phyloP scores from a whole-genome alignment of 1,284 basidiomycete genomes.

The Neonothopanus nambi region DNA sequence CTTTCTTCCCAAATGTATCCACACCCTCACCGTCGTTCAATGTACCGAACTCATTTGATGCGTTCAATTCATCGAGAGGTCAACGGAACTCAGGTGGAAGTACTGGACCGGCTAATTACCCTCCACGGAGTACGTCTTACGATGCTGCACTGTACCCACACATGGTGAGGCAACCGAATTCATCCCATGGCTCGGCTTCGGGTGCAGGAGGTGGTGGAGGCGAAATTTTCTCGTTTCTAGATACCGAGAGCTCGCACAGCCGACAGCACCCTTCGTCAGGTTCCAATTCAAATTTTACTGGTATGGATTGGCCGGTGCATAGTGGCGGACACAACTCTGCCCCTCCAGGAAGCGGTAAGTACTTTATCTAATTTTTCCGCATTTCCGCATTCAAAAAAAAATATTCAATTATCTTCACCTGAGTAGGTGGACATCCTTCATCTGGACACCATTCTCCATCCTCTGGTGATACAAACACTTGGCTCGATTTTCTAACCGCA shows the following conservation, averaged over 20 bases:
- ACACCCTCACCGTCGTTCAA: constrained; percentile 3
- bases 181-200: constrained; percentile 1
- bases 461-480: constrained; percentile 8
- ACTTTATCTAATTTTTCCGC: no score
- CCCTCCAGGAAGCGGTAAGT: not conserved
- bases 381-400: not conserved
- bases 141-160: constrained; percentile 13
- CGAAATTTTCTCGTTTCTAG: constrained; percentile 14
- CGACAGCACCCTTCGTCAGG: constrained; percentile 1
- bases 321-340: not conserved
- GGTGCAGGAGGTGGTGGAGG: not conserved
- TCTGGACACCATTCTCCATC: not conserved
- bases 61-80: constrained; percentile 1
- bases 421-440: not conserved
- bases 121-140: constrained; percentile 8
- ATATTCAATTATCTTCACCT: not conserved
- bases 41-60: constrained; percentile 3
- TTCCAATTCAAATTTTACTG: not conserved
- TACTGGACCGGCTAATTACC: constrained; percentile 3
- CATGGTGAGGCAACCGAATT: not conserved
- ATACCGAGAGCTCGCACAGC: constrained; percentile 5
- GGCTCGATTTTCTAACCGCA: constrained; percentile 12
- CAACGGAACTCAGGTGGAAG: not conserved
- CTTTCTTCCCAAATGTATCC: constrained; percentile 1
- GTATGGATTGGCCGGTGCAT: constrained; percentile 13